Percentiles rank a stretch among this genome's conserved stretches.
Evolutionary conservation across 192 early-diverging fungal genomes (phyloP).

Genomic region (Obelidium mucronatum): DNA sequence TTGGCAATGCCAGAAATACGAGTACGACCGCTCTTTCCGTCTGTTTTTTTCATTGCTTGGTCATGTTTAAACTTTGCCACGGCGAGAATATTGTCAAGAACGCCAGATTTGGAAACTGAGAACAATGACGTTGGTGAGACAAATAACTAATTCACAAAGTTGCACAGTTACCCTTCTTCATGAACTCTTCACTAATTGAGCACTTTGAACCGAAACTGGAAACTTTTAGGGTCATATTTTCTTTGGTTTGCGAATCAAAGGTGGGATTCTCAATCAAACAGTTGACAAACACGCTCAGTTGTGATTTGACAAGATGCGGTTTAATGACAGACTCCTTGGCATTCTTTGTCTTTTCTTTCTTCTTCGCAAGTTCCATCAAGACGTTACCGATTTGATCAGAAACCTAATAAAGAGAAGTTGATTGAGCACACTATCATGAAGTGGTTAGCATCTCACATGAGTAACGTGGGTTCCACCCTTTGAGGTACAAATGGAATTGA

Average conservation of each 20-base stretch:
- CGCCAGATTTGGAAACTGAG: conserved; percentile 80
- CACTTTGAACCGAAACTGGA: conserved; percentile 85
- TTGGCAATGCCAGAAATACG: conserved; percentile 84
- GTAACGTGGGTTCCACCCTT: conserved; percentile 94
- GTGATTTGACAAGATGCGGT: conserved; percentile 84
- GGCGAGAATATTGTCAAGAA: conserved; percentile 81
- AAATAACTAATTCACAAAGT: not conserved
- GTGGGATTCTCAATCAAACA: conserved; percentile 91
- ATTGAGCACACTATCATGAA: conserved; percentile 68
- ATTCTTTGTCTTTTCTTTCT: conserved; percentile 67
- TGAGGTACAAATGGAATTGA: conserved; percentile 94
- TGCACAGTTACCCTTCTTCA: conserved; percentile 65
- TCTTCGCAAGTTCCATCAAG: conserved; percentile 73
- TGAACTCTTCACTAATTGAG: conserved; percentile 76
- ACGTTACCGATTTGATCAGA: conserved; percentile 77
- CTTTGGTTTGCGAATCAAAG: conserved; percentile 98
- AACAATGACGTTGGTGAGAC: not conserved
- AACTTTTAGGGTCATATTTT: conserved; percentile 83
- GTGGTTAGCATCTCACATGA: conserved; percentile 79
- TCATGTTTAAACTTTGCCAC: conserved; percentile 76
- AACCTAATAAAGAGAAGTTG: conserved; percentile 44
- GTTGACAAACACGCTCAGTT: conserved; percentile 96
- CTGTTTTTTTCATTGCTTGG: conserved; percentile 85
- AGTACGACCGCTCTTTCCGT: conserved; percentile 67
- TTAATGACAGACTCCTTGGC: conserved; percentile 70